phyloP scores from a whole-genome alignment of 352 stramenopile species.

The Peronospora farinosa region DNA sequence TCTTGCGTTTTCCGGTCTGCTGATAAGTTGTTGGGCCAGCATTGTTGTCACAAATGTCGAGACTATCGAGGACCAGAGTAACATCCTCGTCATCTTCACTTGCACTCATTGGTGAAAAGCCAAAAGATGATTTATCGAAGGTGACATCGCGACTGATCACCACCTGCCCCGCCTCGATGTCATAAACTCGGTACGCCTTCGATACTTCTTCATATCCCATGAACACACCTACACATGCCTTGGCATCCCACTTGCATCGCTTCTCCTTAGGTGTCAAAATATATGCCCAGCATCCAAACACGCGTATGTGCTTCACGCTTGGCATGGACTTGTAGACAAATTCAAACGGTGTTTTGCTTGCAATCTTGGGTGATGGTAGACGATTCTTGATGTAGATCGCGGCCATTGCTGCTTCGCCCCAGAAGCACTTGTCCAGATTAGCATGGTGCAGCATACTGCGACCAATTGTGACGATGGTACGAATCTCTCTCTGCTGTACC shows the following conservation, averaged over 20 bases:
- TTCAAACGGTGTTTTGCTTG: slow-evolving; percentile 1
- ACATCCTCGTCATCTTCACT: background rate
- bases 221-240: background rate
- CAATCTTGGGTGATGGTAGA: too few species aligned
- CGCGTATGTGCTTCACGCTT: background rate
- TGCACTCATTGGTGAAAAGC: background rate
- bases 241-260: background rate
- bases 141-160: background rate
- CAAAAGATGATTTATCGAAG: background rate
- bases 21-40: too few species aligned
- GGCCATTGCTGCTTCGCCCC: too few species aligned
- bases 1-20: too few species aligned
- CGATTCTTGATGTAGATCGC: too few species aligned
- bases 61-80: too few species aligned
- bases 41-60: too few species aligned
- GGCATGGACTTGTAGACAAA: background rate
- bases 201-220: slow-evolving; percentile 1
- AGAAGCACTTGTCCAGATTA: too few species aligned
- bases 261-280: too few species aligned
- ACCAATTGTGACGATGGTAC: slow-evolving; percentile 17
- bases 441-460: too few species aligned
- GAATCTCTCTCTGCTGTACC: slow-evolving; percentile 6
- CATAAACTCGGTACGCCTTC: too few species aligned
- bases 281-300: slow-evolving; percentile 1
- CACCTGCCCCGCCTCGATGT: background rate